Evolutionary conservation across 805 yeast species (phyloP).

Genomic region (Ogataea allantospora): DNA sequence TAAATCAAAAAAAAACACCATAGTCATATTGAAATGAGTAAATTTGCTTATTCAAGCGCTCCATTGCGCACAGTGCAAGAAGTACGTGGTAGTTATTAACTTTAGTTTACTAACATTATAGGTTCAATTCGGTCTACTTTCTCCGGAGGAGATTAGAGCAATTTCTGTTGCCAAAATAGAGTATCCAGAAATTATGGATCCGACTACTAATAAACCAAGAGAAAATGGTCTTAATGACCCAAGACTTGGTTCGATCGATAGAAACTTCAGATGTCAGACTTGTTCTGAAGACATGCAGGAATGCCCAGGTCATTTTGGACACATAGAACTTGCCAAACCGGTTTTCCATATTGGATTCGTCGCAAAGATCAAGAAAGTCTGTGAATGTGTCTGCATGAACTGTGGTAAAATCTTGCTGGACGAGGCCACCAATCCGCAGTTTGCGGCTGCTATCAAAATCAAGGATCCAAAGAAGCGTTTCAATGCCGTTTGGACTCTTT

Average conservation of each 20-base stretch:
- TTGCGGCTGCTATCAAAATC: constrained; percentile 84
- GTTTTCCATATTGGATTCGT: constrained; percentile 97
- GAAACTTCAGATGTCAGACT: constrained; percentile 97
- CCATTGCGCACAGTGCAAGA: constrained; percentile 97
- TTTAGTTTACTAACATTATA: constrained; percentile 25
- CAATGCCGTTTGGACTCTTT: constrained; percentile 92
- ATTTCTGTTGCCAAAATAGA: constrained; percentile 97
- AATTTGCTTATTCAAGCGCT: constrained; percentile 94
- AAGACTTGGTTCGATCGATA: constrained; percentile 92
- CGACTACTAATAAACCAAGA: constrained; percentile 89
- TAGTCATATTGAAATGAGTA: constrained; percentile 30
- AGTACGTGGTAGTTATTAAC: constrained; percentile 44
- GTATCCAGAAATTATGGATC: constrained; percentile 99
- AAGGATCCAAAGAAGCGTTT: constrained; percentile 95
- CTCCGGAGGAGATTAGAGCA: constrained; percentile 97
- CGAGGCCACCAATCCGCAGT: constrained; percentile 67
- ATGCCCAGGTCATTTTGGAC: constrained; percentile 99
- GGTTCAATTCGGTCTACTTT: constrained; percentile 95
- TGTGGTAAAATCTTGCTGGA: constrained; percentile 93
- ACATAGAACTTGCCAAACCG: constrained; percentile 96
- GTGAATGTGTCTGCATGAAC: constrained; percentile 98
- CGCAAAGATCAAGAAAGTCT: constrained; percentile 88
- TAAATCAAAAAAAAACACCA: constrained; percentile 15
- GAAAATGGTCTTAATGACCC: constrained; percentile 98
- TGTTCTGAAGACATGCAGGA: constrained; percentile 99